Evolutionary conservation across 495 filamentous ascomycete genomes (phyloP).

Genomic region (Aspergillus leporis): DNA sequence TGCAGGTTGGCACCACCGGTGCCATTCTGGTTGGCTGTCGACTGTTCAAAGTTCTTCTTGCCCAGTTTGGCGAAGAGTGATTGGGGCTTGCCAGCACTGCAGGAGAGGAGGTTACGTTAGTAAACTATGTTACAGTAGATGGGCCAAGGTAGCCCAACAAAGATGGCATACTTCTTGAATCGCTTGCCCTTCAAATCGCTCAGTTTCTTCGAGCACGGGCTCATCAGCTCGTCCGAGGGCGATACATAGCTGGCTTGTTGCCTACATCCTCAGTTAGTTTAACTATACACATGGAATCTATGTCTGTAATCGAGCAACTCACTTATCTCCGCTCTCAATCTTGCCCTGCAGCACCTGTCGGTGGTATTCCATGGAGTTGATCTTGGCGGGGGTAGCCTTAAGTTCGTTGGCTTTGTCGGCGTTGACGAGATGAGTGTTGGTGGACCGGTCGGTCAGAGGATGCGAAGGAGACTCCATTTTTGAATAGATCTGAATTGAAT

Average conservation of each 20-base stretch:
- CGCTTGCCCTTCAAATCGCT: conserved; percentile 81
- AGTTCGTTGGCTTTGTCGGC: conserved; percentile 34
- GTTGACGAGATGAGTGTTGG: conserved; percentile 45
- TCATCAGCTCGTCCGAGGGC: conserved; percentile 92
- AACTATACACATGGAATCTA: not conserved
- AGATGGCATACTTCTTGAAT: conserved; percentile 52
- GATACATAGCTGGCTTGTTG: conserved; percentile 72
- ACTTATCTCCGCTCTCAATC: conserved; percentile 66
- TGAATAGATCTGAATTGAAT: not conserved
- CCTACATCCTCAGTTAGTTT: conserved; percentile 17
- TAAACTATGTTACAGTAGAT: not conserved
- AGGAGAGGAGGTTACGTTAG: conserved; percentile 5
- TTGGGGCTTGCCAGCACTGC: conserved; percentile 49
- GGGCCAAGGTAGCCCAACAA: not conserved
- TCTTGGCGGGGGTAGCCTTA: conserved; percentile 30
- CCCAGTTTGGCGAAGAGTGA: conserved; percentile 51
- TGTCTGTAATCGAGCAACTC: conserved; percentile 28
- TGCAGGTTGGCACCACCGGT: not conserved
- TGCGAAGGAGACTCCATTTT: conserved; percentile 40
- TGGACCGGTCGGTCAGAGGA: conserved; percentile 44
- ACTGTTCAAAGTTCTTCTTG: conserved; percentile 53
- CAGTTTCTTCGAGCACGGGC: conserved; percentile 89
- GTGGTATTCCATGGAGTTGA: conserved; percentile 71
- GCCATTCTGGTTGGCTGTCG: conserved; percentile 15
- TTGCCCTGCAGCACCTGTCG: conserved; percentile 73